Base-by-base conservation (phyloP, 805 yeast genomes). In the Ascoidea rubescens region DNA sequence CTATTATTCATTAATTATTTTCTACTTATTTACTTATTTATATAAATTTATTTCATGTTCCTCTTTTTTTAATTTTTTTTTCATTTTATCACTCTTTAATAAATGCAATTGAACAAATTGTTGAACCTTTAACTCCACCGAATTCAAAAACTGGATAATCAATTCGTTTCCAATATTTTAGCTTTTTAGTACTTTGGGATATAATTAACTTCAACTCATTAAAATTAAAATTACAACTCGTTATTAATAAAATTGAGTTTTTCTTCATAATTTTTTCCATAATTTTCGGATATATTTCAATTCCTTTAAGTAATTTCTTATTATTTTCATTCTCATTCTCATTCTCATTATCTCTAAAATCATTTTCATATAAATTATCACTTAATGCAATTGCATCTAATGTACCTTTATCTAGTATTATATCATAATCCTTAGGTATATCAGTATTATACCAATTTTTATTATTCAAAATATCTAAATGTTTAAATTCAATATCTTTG, bases 351-450 rank as follows among this genome's bases (percentile, higher is more conserved):
- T 83, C 84, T 63, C 87, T 87, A 48, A 93, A 72, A 5, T 70
- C 72, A 10, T 67, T 68, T 6, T 67, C 73, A 54, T 76, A 77
- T 21, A 66, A 73, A 1, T 70, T 58, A 28, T 83, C 84, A 64
- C 87, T 87, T 48, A 93, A 72, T 0, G 96, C 97, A 55, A 93
- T 91, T 5, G 99, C 99, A 68, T 93, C 99, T 28, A 93, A 68
- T 0, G 99, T 93, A 6, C 99, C 99, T 64, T 93, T 93, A 67
- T 93, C 99, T 16, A 89, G 68, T 1, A 91, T 77, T 6, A 93
- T 65, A 62, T 90, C 96, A 66, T 78, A 89, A 28, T 69, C 61
- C 4, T 67, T 71, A 1, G 64, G 62, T 37, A 63, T 57, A 37
- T 37, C 43, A 37, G 46, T 63, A 53, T 5, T 48, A 45, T 45